Evolutionary conservation across 1,284 basidiomycete genomes (phyloP), one percentile per base, ranked within the genome.

Genomic region (Moesziomyces aphidis): DNA sequence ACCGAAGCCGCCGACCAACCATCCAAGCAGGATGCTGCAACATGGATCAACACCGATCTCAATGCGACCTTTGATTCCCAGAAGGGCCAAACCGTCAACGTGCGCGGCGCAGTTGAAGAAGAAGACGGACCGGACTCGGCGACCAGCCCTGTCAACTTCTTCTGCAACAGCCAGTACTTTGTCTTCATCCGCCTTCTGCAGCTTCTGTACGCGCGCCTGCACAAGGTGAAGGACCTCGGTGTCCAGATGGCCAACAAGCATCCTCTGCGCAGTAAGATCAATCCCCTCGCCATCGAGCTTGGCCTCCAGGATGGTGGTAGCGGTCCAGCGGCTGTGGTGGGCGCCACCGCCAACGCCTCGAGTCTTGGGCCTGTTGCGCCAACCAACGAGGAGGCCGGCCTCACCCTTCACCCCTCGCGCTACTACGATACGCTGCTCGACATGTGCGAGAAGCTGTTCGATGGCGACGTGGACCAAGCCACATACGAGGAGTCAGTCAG

Each of bases 401-500:
- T 79, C 48, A 75, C 59, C 39, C 72, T 80, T 11, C 76, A 65
- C 68, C 88, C 89, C 1, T 86, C 88, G 23, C 84, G 86, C 49
- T 87, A 94, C 84, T 98, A 98, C 86, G 88, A 90, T 86, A 94
- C 95, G 80, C 88, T 97, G 50, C 88, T 98, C 48, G 93, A 92
- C 68, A 91, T 94, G n/a, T 93, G 92, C 83, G 95, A 97, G 86
- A 93, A 93, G 87, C 85, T 97, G 52, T 98, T 98, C 81, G 93
- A 95, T 80, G 91, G 90, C 67, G 95, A 98, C 82, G 88, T 98
- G 70, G 96, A 98, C 85, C 92, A 92, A 81, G 87, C 89, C 31
- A 90, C 91, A 21, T 98, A 94, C 82, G 97, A 99, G 85, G 96
- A 99, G 84, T 93, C 94, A 78, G 90, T 97, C 88, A 88, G 97